These are phyloP conservation scores for Lablab purpureus DNA, from an alignment of 306 rosid species.

Conservation along the genomic window DNA sequence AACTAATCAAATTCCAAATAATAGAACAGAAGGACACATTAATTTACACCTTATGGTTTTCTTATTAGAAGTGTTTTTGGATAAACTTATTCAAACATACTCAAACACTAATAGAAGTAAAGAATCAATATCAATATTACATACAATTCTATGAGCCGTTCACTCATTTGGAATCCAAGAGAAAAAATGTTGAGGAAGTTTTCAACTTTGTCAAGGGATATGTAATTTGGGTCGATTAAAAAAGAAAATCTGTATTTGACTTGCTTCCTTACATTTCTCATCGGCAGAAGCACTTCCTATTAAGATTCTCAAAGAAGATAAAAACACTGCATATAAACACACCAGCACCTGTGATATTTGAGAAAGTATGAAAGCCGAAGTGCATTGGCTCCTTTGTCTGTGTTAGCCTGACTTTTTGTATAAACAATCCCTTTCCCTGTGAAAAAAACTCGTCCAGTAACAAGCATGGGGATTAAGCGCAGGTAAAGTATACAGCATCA, in stretches of 20 bases:
- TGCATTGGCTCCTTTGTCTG: slow-evolving; percentile 2
- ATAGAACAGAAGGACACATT: too few species aligned
- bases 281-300: neutral
- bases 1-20: neutral
- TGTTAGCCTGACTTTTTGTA: neutral
- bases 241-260: neutral
- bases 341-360: slow-evolving; percentile 27
- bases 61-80: too few species aligned
- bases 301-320: slow-evolving; percentile 30
- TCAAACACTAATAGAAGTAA: neutral
- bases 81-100: neutral
- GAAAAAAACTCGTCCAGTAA: slow-evolving; percentile 24
- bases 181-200: neutral
- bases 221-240: neutral
- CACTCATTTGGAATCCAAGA: neutral
- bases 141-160: neutral
- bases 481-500: slow-evolving; percentile 13
- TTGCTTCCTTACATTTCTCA: neutral
- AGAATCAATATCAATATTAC: slow-evolving; percentile 18
- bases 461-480: neutral
- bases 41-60: too few species aligned
- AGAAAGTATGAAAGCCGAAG: slow-evolving; percentile 7
- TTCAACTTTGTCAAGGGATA: neutral
- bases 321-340: slow-evolving; percentile 13
- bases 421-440: slow-evolving; percentile 11